Conservation (phyloP, 257 asterid genomes). For the Solanum ahanhuiri region DNA sequence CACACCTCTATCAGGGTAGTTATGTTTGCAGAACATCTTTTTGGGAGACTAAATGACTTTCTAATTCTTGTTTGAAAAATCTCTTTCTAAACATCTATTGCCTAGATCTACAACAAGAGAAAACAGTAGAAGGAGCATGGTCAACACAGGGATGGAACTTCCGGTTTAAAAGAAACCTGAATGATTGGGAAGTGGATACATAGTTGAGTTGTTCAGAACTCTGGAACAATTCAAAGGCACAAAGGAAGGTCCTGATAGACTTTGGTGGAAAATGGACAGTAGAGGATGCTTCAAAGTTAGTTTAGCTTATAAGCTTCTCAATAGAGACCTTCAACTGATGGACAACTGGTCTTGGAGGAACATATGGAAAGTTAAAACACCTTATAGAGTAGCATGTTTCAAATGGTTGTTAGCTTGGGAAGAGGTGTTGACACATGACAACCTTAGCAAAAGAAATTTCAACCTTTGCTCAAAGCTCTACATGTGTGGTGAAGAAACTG, state of each 20-base stretch:
- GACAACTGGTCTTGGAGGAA: not conserved
- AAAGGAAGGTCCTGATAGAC: not conserved
- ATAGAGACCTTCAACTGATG: not conserved
- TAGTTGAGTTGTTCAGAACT: not conserved
- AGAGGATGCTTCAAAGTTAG: not conserved
- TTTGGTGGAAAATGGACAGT: not conserved
- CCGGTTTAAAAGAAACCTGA: not conserved
- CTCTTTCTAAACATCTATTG: too few species aligned
- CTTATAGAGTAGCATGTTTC: not conserved
- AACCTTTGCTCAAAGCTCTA: not conserved
- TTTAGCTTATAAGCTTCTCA: not conserved
- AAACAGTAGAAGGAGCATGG: not conserved
- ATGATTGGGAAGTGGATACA: not conserved
- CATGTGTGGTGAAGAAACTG: not conserved
- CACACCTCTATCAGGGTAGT: too few species aligned
- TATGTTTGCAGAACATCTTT: too few species aligned
- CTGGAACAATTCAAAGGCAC: not conserved
- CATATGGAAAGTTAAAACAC: not conserved
- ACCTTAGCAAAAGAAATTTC: not conserved
- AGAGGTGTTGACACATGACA: not conserved
- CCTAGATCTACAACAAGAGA: too few species aligned
- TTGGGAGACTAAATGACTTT: too few species aligned
- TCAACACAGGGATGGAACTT: not conserved
- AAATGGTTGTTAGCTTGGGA: not conserved
- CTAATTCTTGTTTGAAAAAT: too few species aligned